A percentile compares a stretch with the other conserved stretches of the same genome.
Conservation (phyloP, 2,329 filamentous ascomycete genomes). For the Ophiostoma himal-ulmi region DNA sequence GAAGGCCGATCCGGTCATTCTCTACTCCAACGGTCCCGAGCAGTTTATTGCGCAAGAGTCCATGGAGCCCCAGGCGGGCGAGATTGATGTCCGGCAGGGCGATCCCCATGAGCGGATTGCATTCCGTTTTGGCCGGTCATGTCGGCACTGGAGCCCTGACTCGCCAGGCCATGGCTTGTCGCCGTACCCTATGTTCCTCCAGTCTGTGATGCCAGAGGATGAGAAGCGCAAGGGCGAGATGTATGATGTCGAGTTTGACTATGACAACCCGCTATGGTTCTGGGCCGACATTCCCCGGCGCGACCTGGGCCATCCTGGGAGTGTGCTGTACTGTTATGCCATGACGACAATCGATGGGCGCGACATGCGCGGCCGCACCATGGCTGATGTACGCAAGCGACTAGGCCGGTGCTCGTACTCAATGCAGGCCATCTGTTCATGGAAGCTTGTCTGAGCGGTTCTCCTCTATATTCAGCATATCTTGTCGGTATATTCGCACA, state of each 20-base stretch:
- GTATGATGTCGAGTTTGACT: slow-evolving; percentile 67
- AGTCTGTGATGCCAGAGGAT: slow-evolving; percentile 60
- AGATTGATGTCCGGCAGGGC: slow-evolving; percentile 43
- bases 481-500: too few relatives aligned
- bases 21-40: slow-evolving; percentile 41
- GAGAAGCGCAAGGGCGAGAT: slow-evolving; percentile 52
- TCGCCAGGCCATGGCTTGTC: slow-evolving; percentile 60
- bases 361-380: slow-evolving; percentile 45
- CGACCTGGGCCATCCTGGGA: slow-evolving; percentile 62
- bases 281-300: slow-evolving; percentile 67
- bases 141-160: slow-evolving; percentile 75
- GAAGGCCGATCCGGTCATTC: slow-evolving; percentile 43
- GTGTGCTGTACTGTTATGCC: slow-evolving; percentile 59
- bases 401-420: slow-evolving; percentile 42
- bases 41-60: slow-evolving; percentile 53
- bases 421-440: slow-evolving; percentile 42
- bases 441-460: slow-evolving; percentile 42
- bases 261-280: slow-evolving; percentile 66
- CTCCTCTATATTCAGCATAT: not conserved
- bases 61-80: slow-evolving; percentile 54
- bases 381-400: slow-evolving; percentile 42
- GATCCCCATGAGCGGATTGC: slow-evolving; percentile 54
- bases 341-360: slow-evolving; percentile 45
- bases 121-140: slow-evolving; percentile 75
- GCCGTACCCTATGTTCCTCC: slow-evolving; percentile 65